phyloP scores from a whole-genome alignment of 225 moss, liverwort and hornwort genomes.

The Physcomitrellopsis africana region DNA sequence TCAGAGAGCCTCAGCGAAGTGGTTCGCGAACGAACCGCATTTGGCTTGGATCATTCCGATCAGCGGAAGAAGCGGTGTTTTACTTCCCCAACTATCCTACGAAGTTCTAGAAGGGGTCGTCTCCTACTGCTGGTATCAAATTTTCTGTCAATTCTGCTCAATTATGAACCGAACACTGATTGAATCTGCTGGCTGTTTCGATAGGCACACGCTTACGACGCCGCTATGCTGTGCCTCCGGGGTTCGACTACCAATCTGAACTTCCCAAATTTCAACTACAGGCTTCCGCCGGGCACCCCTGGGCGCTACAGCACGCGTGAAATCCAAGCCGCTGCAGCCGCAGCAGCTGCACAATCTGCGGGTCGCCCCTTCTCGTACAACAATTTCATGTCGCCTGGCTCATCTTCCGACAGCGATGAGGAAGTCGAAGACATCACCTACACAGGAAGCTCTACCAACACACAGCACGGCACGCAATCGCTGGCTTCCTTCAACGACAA shows the following conservation, averaged over 20 bases:
- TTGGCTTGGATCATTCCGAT: conserved; percentile 56
- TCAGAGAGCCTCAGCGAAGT: conserved; percentile 33
- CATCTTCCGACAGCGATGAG: conserved; percentile 30
- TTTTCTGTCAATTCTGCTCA: too few species aligned
- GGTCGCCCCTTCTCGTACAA: conserved; percentile 42
- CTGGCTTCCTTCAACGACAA: conserved; percentile 21
- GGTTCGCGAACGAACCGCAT: conserved; percentile 33
- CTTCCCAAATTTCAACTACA: conserved; percentile 39
- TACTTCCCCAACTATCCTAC: not conserved
- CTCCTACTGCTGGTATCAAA: not conserved
- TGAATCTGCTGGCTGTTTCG: not conserved
- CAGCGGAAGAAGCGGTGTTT: conserved; percentile 50
- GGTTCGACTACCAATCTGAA: conserved; percentile 28
- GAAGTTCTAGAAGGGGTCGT: too few species aligned
- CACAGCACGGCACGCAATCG: not conserved
- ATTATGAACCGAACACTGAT: too few species aligned
- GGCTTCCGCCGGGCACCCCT: conserved; percentile 5
- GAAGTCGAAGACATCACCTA: conserved; percentile 22
- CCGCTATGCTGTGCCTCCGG: conserved; percentile 45
- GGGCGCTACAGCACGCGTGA: conserved; percentile 40
- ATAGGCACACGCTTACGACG: conserved; percentile 58
- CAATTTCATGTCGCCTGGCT: conserved; percentile 31
- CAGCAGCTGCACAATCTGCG: conserved; percentile 38
- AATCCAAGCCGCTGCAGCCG: conserved; percentile 48
- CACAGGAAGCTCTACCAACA: not conserved